Evolutionary conservation across 2,329 filamentous ascomycete species (phyloP).

Genomic region (Cryphonectria nitschkei): DNA sequence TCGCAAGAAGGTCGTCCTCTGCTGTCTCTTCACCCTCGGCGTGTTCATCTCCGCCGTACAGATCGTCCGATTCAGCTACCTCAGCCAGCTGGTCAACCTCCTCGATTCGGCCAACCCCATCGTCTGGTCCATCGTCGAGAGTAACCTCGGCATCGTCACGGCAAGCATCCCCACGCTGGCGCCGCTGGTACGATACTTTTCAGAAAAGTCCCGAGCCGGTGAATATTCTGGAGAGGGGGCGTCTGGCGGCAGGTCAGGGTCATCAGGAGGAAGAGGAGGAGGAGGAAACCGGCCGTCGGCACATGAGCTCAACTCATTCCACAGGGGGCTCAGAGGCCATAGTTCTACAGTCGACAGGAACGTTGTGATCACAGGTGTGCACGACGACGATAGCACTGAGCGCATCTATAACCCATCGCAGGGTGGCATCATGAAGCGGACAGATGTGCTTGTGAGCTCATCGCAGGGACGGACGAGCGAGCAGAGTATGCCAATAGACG

Average conservation of each 20-base stretch:
- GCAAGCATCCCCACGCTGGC: constrained; percentile 19
- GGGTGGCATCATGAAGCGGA: constrained; percentile 5
- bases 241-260: background rate
- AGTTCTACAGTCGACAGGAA: background rate
- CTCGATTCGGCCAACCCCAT: constrained; percentile 47
- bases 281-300: background rate
- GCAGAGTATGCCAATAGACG: background rate
- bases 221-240: background rate
- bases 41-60: constrained; percentile 56
- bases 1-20: constrained; percentile 47
- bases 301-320: constrained; percentile 5
- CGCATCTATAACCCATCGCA: constrained; percentile 5
- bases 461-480: background rate
- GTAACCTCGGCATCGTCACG: constrained; percentile 24
- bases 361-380: background rate
- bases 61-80: constrained; percentile 54
- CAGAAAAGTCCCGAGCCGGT: background rate
- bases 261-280: background rate
- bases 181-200: constrained; percentile 6
- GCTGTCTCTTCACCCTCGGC: constrained; percentile 51
- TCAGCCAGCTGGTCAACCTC: constrained; percentile 47
- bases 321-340: background rate
- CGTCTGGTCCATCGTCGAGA: constrained; percentile 23
- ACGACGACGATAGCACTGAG: constrained; percentile 7
- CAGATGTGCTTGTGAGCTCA: constrained; percentile 7